Conservation (phyloP, 176 grass and related monocot genomes). For the Olyra latifolia region DNA sequence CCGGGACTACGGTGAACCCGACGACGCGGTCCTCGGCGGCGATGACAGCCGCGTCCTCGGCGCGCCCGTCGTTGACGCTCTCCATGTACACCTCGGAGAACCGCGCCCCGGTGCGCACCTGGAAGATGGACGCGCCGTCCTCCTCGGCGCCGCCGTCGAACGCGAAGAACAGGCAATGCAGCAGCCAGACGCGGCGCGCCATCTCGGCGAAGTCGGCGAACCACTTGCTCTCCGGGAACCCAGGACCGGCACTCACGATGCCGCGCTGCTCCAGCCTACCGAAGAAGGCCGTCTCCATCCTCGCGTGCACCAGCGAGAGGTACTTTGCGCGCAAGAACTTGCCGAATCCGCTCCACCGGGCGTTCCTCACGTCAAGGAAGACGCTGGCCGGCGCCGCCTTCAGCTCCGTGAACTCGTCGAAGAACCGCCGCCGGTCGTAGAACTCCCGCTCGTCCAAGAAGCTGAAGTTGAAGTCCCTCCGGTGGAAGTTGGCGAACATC, state of each 20-base stretch:
- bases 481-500: conserved; percentile 96
- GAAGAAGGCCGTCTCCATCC: conserved; percentile 96
- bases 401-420: conserved; percentile 86
- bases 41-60: conserved; percentile 35
- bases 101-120: conserved; percentile 48
- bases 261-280: conserved; percentile 80
- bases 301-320: conserved; percentile 78
- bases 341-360: conserved; percentile 53
- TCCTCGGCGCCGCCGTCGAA: conserved; percentile 60
- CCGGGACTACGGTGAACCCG: conserved; percentile 83
- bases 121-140: conserved; percentile 70
- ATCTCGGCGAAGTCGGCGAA: conserved; percentile 83
- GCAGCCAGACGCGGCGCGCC: conserved; percentile 81
- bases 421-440: conserved; percentile 69
- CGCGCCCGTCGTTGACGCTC: conserved; percentile 49
- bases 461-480: conserved; percentile 65
- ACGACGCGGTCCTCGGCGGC: conserved; percentile 41
- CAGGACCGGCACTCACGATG: conserved; percentile 69
- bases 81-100: conserved; percentile 99
- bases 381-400: conserved; percentile 50
- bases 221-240: conserved; percentile 76
- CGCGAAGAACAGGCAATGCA: conserved; percentile 89
- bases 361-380: conserved; percentile 51
- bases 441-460: conserved; percentile 63
- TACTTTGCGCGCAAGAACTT: conserved; percentile 86